phyloP scores from a whole-genome alignment of 352 stramenopile genomes.

The Aphanomyces cochlioides region DNA sequence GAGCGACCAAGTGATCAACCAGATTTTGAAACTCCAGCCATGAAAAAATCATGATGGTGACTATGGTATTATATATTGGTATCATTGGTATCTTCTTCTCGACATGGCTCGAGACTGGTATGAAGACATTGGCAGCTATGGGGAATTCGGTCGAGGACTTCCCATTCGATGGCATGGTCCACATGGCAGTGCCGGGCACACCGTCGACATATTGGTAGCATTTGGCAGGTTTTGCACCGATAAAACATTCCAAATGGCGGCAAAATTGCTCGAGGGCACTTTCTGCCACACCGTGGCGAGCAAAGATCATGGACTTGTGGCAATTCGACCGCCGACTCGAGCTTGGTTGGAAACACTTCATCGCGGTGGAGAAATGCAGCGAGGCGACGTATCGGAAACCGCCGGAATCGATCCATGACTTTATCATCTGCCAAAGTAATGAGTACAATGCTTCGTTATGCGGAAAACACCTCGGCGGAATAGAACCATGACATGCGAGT shows the following conservation, averaged over 20 bases:
- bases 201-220: conserved; percentile 46
- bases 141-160: conserved; percentile 2
- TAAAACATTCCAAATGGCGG: conserved; percentile 44
- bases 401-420: conserved; percentile 57
- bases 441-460: not conserved
- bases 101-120: too few species aligned
- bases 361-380: conserved; percentile 26
- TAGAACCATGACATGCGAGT: conserved; percentile 53
- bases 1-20: not conserved
- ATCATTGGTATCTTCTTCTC: too few species aligned
- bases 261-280: not conserved
- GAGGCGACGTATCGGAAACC: conserved; percentile 46
- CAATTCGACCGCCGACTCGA: too few species aligned
- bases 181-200: conserved; percentile 55
- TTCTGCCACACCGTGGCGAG: not conserved
- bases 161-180: conserved; percentile 35
- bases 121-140: too few species aligned
- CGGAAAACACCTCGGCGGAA: conserved; percentile 40
- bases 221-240: conserved; percentile 44
- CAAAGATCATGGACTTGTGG: conserved; percentile 3
- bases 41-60: not conserved
- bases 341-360: too few species aligned
- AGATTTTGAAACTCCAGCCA: conserved; percentile 1
- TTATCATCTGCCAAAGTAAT: conserved; percentile 8
- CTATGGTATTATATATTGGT: too few species aligned